Conservation (phyloP, 495 filamentous ascomycete genomes). For the Podospora appendiculata region DNA sequence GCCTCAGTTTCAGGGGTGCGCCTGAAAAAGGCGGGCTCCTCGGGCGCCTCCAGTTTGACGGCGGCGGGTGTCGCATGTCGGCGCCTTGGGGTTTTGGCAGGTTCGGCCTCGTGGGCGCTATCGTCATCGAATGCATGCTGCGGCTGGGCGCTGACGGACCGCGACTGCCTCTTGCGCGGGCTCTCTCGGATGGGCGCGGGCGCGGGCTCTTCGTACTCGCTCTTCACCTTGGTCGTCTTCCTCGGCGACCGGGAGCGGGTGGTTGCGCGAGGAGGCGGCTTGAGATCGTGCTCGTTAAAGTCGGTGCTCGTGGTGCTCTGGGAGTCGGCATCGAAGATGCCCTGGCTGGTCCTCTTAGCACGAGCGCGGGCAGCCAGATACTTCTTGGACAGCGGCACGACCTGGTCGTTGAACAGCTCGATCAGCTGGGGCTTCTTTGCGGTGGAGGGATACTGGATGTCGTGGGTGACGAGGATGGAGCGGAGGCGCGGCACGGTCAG, state of each 20-base stretch:
- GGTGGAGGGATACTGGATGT: slow-evolving; percentile 70
- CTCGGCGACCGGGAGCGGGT: slow-evolving; percentile 38
- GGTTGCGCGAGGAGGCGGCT: slow-evolving; percentile 33
- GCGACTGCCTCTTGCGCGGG: slow-evolving; percentile 44
- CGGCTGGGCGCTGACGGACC: slow-evolving; percentile 37
- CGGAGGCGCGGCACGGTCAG: slow-evolving; percentile 82
- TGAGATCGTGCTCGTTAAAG: slow-evolving; percentile 34
- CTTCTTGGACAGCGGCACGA: slow-evolving; percentile 68
- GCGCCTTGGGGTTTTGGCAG: slow-evolving; percentile 13
- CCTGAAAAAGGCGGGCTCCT: slow-evolving; percentile 34
- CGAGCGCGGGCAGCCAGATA: slow-evolving; percentile 65
- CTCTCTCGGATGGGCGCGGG: slow-evolving; percentile 29
- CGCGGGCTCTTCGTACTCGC: slow-evolving; percentile 37
- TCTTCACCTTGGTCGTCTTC: slow-evolving; percentile 39
- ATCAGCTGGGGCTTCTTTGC: slow-evolving; percentile 84
- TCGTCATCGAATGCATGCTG: slow-evolving; percentile 42
- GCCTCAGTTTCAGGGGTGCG: slow-evolving; percentile 40
- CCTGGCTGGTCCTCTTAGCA: slow-evolving; percentile 71
- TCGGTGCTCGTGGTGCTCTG: slow-evolving; percentile 31
- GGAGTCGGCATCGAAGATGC: slow-evolving; percentile 73
- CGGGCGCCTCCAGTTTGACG: slow-evolving; percentile 33
- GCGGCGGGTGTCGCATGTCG: slow-evolving; percentile 21
- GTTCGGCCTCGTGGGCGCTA: slow-evolving; percentile 37
- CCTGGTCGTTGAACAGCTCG: slow-evolving; percentile 69
- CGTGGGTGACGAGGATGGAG: slow-evolving; percentile 80